phyloP scores from a whole-genome alignment of 2,329 filamentous ascomycete genomes.

The Talaromyces albobiverticillius region DNA sequence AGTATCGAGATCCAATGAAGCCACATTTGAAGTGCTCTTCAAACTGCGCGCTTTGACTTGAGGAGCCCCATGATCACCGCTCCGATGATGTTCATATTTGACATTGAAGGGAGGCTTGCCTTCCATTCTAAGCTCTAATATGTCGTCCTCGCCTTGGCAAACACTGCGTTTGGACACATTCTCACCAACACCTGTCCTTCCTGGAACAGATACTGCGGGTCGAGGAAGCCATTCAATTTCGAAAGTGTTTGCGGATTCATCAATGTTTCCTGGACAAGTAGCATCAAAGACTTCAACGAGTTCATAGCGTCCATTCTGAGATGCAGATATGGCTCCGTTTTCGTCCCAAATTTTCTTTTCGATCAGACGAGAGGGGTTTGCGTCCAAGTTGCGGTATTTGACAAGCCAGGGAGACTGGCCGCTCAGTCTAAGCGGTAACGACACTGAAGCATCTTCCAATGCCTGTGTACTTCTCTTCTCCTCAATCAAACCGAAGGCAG shows the following conservation, averaged over 20 bases:
- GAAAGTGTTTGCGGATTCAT: constrained; percentile 70
- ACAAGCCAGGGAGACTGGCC: constrained; percentile 84
- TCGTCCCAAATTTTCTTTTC: constrained; percentile 50
- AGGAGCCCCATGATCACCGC: constrained; percentile 63
- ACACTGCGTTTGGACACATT: constrained; percentile 74
- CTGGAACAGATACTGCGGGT: constrained; percentile 63
- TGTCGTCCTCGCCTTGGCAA: constrained; percentile 92
- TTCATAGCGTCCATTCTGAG: constrained; percentile 71
- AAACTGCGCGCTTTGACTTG: constrained; percentile 68
- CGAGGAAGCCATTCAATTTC: constrained; percentile 81
- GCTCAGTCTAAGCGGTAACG: constrained; percentile 78
- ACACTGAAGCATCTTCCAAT: constrained; percentile 70
- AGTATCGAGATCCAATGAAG: constrained; percentile 83
- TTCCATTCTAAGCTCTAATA: constrained; percentile 74
- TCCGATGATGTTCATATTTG: constrained; percentile 75
- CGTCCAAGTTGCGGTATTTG: constrained; percentile 67
- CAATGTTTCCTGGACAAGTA: constrained; percentile 78
- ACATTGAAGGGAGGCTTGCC: constrained; percentile 81
- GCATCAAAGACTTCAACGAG: constrained; percentile 74
- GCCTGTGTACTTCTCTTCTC: constrained; percentile 71
- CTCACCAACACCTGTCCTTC: constrained; percentile 41
- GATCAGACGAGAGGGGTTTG: constrained; percentile 46
- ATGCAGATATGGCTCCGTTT: constrained; percentile 69
- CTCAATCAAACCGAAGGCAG: constrained; percentile 80
- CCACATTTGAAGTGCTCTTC: constrained; percentile 71